Percentiles rank a stretch among this genome's conserved stretches.
Conservation (phyloP, 257 asterid genomes). For the Lithospermum erythrorhizon region DNA sequence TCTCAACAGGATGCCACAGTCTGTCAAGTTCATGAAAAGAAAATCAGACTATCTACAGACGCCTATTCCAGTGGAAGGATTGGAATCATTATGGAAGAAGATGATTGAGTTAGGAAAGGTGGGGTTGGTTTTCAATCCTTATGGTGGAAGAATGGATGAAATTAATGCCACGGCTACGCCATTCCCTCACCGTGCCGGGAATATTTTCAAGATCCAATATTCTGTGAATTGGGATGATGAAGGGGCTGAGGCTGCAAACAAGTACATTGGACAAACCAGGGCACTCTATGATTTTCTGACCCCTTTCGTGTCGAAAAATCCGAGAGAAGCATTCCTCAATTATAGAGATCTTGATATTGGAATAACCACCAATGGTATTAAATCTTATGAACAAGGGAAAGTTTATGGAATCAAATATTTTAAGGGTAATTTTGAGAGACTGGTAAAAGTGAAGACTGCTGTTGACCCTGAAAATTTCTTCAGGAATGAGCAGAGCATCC, state of each 20-base stretch:
- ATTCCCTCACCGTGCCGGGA: slow-evolving; percentile 35
- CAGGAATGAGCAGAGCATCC: slow-evolving; percentile 36
- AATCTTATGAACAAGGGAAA: slow-evolving; percentile 14
- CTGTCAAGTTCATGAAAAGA: slow-evolving; percentile 11
- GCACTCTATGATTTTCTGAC: slow-evolving; percentile 20
- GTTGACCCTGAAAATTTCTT: slow-evolving; percentile 43
- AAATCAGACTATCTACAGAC: slow-evolving; percentile 31
- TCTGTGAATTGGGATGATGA: slow-evolving; percentile 17
- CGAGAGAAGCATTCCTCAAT: slow-evolving; percentile 33
- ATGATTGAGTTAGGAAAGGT: slow-evolving; percentile 11
- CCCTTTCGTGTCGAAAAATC: slow-evolving; percentile 30
- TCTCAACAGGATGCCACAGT: slow-evolving; percentile 10
- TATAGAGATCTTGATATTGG: slow-evolving; percentile 45
- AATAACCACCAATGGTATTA: slow-evolving; percentile 7
- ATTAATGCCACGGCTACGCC: slow-evolving; percentile 15
- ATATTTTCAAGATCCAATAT: slow-evolving; percentile 31
- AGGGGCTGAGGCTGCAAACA: slow-evolving; percentile 16
- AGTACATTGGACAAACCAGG: background rate
- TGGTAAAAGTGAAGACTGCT: slow-evolving; percentile 28
- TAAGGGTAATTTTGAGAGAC: slow-evolving; percentile 25
- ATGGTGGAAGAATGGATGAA: slow-evolving; percentile 30
- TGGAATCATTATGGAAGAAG: slow-evolving; percentile 16
- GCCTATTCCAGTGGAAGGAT: slow-evolving; percentile 12
- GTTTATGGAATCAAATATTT: slow-evolving; percentile 37
- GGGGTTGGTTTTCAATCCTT: slow-evolving; percentile 24